phyloP scores from a whole-genome alignment of 768 basidiomycete genomes.

The Leccinum variicolor region DNA sequence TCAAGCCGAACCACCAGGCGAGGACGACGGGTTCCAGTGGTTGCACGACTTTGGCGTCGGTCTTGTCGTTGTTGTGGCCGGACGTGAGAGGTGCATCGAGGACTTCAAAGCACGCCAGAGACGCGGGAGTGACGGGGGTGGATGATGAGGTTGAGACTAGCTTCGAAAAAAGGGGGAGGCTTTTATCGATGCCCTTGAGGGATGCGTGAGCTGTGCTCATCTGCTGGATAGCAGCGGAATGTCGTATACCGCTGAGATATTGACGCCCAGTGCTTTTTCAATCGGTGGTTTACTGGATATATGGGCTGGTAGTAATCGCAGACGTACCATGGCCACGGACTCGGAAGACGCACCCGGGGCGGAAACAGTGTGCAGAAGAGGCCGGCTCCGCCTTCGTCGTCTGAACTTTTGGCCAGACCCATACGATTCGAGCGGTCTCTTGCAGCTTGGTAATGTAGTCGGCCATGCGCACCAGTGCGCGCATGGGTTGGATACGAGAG shows the following conservation, averaged over 20 bases:
- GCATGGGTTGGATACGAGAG: slow-evolving; percentile 6
- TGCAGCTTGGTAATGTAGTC: slow-evolving; percentile 17
- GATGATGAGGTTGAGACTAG: slow-evolving; percentile 20
- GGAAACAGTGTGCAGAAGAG: background rate
- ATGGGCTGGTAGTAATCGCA: background rate
- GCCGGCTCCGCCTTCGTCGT: slow-evolving; percentile 17
- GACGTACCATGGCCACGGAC: background rate
- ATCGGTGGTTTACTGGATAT: slow-evolving; percentile 13
- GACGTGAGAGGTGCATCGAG: slow-evolving; percentile 7
- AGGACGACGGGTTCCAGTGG: slow-evolving; percentile 10
- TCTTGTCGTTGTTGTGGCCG: background rate
- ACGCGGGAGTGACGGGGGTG: slow-evolving; percentile 16
- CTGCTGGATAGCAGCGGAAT: slow-evolving; percentile 17
- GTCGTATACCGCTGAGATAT: slow-evolving; percentile 6
- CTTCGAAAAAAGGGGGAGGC: slow-evolving; percentile 8
- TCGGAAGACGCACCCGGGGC: background rate
- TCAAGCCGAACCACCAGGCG: slow-evolving; percentile 41
- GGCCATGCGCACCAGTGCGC: slow-evolving; percentile 9
- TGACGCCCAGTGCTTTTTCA: slow-evolving; percentile 22
- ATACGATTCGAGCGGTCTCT: slow-evolving; percentile 18
- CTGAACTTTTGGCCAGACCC: slow-evolving; percentile 9
- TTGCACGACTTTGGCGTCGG: too few relatives aligned
- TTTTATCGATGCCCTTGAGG: slow-evolving; percentile 11
- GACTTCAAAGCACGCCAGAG: slow-evolving; percentile 19
- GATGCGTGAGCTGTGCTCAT: slow-evolving; percentile 20